Base-by-base conservation (phyloP, 2,329 filamentous ascomycete genomes). In the Ilyonectria mors-panacis region DNA sequence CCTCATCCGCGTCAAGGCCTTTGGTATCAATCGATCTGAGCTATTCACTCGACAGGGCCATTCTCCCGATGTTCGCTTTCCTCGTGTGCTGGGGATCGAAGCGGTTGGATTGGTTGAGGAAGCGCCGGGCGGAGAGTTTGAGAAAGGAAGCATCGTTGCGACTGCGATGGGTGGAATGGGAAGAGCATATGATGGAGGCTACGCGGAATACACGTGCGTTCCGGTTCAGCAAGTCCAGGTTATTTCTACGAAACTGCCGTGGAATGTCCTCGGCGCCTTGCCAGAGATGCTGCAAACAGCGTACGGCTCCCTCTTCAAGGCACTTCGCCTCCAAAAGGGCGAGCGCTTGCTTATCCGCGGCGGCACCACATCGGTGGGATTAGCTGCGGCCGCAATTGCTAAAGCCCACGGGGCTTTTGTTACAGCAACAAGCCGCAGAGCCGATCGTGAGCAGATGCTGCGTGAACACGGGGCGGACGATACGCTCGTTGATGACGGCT, bases 31-130 rank as follows among this genome's bases (percentile, higher is more conserved):
- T 33, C 59, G 59, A 6, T 53, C 59, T 17, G 59, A 61, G 35
- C 59, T 61, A 33, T 61, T 61, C 35, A 61, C 48, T 7, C 59
- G 59, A 23, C 59, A 54, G 8, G 59, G 59, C 6, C 37, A 61
- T 35, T 61, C 48, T 30, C 59, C 58, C 6, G 23, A 17, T 3
- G 48, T 61, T 42, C 45, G 45, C n/a, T 51, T 51, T 7, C 48
- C 48, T 5, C 30, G 48, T 9, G 21, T 51, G 10, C 48, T 51
- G 4, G 48, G 48, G 21, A 51, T 51, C 42, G 48, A 51, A n/a
- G 48, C 48, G 10, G 23, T 26, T 6, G 30, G 48, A 4, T 15
- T n/a, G 8, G 48, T 51, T 1, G 48, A 13, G 1, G 48, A 13
- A 26, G 48, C 48, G 23, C 48, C 48, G 5, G 30, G 48, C 42